These are phyloP conservation scores for Lentinula sp. DNA, from an alignment of 768 basidiomycete genomes.

Conservation along the genomic window DNA sequence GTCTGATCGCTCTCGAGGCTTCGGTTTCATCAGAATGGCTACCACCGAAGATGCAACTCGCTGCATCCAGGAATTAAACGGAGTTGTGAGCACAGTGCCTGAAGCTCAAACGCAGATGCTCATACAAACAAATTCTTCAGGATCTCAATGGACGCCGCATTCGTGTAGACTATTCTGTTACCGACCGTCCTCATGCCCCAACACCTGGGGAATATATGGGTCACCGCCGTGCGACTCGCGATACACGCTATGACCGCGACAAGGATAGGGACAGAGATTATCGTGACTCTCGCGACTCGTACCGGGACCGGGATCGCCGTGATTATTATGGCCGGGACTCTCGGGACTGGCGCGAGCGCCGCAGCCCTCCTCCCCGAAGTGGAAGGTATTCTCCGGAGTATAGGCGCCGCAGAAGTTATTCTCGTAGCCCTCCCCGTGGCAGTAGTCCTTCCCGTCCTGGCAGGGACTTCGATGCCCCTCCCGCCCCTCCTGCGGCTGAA, in stretches of 20 bases:
- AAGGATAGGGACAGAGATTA: conserved; percentile 36
- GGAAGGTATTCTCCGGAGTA: conserved; percentile 69
- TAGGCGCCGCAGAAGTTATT: conserved; percentile 57
- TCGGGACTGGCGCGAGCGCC: conserved; percentile 76
- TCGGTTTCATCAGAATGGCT: conserved; percentile 95
- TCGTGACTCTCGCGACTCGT: conserved; percentile 34
- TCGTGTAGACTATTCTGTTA: conserved; percentile 95
- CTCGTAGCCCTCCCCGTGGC: conserved; percentile 74
- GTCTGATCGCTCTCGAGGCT: conserved; percentile 96
- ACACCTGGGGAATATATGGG: conserved; percentile 99
- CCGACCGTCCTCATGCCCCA: conserved; percentile 88
- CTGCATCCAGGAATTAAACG: conserved; percentile 89
- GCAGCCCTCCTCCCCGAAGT: conserved; percentile 64
- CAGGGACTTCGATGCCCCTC: conserved; percentile 32
- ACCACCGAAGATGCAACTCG: conserved; percentile 81
- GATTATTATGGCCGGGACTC: conserved; percentile 67
- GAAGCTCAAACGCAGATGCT: neutral
- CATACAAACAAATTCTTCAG: conserved; percentile 27
- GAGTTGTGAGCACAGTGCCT: conserved; percentile 54
- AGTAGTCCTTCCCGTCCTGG: conserved; percentile 38
- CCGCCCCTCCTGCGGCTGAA: conserved; percentile 33
- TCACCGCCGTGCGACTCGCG: conserved; percentile 54
- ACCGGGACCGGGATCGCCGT: conserved; percentile 12
- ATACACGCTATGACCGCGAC: conserved; percentile 33
- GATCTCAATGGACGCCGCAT: conserved; percentile 94